Base-by-base conservation (phyloP, 2,329 filamentous ascomycete species). In the Fusarium subglutinans region DNA sequence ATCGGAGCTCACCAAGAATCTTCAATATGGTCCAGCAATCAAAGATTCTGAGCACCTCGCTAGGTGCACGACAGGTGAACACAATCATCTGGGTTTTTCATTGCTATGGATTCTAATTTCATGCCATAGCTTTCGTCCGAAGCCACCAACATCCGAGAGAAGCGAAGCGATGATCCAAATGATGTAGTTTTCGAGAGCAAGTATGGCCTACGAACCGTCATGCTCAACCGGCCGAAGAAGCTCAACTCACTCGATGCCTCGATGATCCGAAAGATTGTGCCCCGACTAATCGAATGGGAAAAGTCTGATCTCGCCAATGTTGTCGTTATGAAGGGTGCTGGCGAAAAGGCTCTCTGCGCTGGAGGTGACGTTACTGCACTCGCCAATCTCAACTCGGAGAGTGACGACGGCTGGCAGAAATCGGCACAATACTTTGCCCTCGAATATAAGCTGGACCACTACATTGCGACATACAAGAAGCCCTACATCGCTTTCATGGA, bases 401-500 rank as follows among this genome's bases (percentile, higher is more conserved):
- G 93, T 2, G 79, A 83, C 8, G 87, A 92, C 75, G 95, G 95
- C 38, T 92, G 94, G 84, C 86, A 91, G 79, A 87, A 88, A 78
- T 97, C 95, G 35, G 86, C 89, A 54, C 91, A 95, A 58, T 99
- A 97, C 87, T 99, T 99, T 82, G 94, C 86, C 18, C 91, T 96
- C 65, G 97, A 99, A 91, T 99, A 98, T 88, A 92, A 94, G 85
- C 91, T 99, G 72, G 94, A 99, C 82, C 96, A 99, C 84, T 87
- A 96, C 77, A 98, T 99, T 81, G 94, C 96, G 28, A 98, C 95
- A 43, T 98, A 98, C 85, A 82, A 87, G 70, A 99, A 98, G 86
- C 96, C 96, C 1, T 97, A 96, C 80, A 90, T 99, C 59, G 93
- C 96, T 38, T 93, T 98, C 80, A 97, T 99, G 92, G 96, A 99